Conservation (phyloP, 768 basidiomycete genomes). For the Mycena chlorophos region DNA sequence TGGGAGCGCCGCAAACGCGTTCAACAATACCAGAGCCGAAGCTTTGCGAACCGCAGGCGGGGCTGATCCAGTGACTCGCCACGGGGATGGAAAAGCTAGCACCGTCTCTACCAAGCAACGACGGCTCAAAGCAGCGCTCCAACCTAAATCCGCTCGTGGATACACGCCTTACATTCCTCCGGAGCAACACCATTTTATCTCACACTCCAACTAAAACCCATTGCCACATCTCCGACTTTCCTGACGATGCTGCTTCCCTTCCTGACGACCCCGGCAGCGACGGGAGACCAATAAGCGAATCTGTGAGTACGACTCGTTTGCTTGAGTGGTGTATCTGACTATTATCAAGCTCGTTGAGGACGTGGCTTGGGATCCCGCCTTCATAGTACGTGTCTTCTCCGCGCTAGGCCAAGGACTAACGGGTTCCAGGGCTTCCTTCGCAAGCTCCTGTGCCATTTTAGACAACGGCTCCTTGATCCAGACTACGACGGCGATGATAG, state of each 20-base stretch:
- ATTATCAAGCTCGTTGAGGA: too few species aligned
- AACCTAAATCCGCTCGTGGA: not conserved
- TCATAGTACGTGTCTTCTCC: not conserved
- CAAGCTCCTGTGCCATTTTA: not conserved
- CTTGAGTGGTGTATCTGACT: too few species aligned
- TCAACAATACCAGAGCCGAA: not conserved
- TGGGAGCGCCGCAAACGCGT: not conserved
- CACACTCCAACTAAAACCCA: not conserved
- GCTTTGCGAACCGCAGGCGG: too few species aligned
- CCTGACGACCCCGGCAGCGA: too few species aligned
- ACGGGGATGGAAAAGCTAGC: not conserved
- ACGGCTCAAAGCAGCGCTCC: not conserved
- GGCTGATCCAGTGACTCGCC: not conserved
- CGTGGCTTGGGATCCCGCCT: too few species aligned
- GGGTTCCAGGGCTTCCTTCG: not conserved
- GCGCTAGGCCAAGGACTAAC: too few species aligned
- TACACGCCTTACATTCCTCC: not conserved
- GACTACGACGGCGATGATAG: not conserved
- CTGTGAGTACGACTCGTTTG: too few species aligned
- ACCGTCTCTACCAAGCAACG: not conserved
- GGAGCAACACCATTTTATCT: not conserved
- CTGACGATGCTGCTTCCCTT: too few species aligned
- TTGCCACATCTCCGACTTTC: too few species aligned
- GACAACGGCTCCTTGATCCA: not conserved
- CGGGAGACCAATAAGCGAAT: too few species aligned